phyloP scores from a whole-genome alignment of 2,329 filamentous ascomycete genomes.

The Pestalotiopsis sp. region DNA sequence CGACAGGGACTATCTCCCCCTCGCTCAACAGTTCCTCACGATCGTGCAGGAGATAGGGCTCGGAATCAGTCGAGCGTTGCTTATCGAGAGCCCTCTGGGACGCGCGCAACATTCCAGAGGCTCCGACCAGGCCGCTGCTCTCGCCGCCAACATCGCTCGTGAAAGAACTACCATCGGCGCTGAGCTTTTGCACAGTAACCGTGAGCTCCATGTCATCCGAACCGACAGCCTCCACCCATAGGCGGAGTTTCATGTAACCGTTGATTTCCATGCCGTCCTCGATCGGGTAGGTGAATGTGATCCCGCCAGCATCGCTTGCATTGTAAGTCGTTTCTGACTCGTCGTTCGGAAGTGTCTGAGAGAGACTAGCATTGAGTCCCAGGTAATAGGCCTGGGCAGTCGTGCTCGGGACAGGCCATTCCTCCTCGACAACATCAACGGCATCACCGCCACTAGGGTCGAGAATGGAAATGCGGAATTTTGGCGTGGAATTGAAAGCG shows the following conservation, averaged over 20 bases:
- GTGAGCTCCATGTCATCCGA: neutral
- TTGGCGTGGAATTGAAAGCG: neutral
- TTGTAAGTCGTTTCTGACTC: too few species aligned
- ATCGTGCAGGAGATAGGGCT: neutral
- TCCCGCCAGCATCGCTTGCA: too few species aligned
- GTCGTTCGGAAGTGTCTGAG: too few species aligned
- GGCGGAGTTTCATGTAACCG: neutral
- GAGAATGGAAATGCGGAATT: neutral
- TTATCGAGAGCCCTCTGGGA: neutral
- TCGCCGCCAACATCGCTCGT: neutral
- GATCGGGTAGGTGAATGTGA: too few species aligned
- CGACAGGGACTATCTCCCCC: neutral
- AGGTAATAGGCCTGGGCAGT: too few species aligned
- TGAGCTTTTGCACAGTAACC: neutral
- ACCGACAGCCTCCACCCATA: neutral
- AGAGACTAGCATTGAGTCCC: too few species aligned
- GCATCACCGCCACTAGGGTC: neutral
- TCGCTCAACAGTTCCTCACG: neutral
- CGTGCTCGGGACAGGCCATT: neutral
- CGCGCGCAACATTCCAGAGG: neutral
- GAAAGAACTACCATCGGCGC: neutral
- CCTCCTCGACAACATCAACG: neutral
- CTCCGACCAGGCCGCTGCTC: neutral
- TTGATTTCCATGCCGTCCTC: too few species aligned
- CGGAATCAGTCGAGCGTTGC: neutral